These are phyloP conservation scores for Lignosus rhinocerotis DNA, from an alignment of 1,284 basidiomycete genomes.

Conservation along the genomic window DNA sequence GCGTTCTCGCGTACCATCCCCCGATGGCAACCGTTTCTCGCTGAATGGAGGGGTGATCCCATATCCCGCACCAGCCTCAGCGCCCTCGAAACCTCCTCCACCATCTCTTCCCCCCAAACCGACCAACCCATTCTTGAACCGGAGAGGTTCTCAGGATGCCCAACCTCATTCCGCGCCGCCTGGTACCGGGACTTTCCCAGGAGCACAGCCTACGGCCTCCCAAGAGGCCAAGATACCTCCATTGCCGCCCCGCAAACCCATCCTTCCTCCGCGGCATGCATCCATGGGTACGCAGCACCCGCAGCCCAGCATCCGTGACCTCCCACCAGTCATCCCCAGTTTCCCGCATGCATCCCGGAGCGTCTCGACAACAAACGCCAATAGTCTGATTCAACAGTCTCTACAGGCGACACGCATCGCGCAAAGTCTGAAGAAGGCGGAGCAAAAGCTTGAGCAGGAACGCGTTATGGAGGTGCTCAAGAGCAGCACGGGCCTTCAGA, in stretches of 20 bases:
- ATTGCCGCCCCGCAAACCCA: conserved; percentile 35
- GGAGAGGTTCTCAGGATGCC: conserved; percentile 25
- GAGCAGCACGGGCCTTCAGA: conserved; percentile 26
- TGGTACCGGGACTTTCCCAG: conserved; percentile 3
- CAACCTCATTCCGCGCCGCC: conserved; percentile 19
- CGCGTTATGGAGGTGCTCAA: conserved; percentile 71
- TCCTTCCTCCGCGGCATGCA: conserved; percentile 33
- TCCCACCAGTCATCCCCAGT: conserved; percentile 14
- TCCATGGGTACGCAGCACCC: conserved; percentile 16
- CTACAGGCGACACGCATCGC: conserved; percentile 69
- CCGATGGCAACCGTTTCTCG: conserved; percentile 24
- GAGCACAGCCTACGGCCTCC: conserved; percentile 6
- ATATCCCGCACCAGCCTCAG: background rate
- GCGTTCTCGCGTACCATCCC: conserved; percentile 11
- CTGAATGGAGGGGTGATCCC: background rate
- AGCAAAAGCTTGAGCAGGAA: conserved; percentile 66
- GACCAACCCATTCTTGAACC: conserved; percentile 40
- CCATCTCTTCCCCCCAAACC: conserved; percentile 30
- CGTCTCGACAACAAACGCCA: conserved; percentile 21
- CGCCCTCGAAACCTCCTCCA: conserved; percentile 14
- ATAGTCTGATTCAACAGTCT: conserved; percentile 61
- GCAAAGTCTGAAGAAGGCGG: conserved; percentile 64
- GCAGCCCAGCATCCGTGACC: conserved; percentile 7
- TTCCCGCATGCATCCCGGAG: conserved; percentile 13
- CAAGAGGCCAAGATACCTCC: conserved; percentile 28